Conservation (phyloP, 352 stramenopile genomes). For the Achlya hypogyna region DNA sequence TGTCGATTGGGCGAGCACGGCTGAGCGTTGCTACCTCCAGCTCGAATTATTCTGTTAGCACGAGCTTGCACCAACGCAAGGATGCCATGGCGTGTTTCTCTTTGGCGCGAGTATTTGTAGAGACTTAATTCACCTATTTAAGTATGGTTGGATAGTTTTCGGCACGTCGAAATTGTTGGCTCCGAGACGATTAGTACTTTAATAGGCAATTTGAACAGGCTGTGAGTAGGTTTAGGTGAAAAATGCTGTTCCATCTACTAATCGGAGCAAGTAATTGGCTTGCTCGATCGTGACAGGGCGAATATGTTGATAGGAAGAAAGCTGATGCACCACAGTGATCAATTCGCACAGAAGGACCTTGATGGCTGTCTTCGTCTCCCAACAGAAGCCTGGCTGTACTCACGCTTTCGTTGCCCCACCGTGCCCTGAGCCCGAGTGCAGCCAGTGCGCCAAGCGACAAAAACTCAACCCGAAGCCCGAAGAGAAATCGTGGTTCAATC, state of each 20-base stretch:
- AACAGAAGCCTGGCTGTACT: neutral
- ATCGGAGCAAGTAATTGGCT: neutral
- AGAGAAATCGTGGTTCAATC: neutral
- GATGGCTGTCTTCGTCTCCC: neutral
- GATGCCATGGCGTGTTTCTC: too few relatives aligned
- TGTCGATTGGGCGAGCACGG: too few relatives aligned
- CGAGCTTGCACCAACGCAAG: too few relatives aligned
- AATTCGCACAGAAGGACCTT: neutral
- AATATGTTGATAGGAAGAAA: neutral
- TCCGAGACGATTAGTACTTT: neutral
- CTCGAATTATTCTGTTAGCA: too few relatives aligned
- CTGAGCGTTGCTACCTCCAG: too few relatives aligned
- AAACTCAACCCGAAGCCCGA: neutral
- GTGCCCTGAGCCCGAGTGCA: neutral
- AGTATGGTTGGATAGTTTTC: neutral
- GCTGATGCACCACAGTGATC: neutral
- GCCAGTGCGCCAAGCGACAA: neutral
- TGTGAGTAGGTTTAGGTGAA: neutral
- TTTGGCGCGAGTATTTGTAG: too few relatives aligned
- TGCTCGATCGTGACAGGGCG: neutral
- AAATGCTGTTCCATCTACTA: neutral
- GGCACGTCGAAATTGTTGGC: neutral
- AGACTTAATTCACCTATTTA: neutral
- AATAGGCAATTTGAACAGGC: neutral
- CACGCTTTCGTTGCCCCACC: neutral